Evolutionary conservation across 345 rosid genomes (phyloP), one percentile per base, ranked within the genome.

Genomic region (Bretschneidera sinensis): DNA sequence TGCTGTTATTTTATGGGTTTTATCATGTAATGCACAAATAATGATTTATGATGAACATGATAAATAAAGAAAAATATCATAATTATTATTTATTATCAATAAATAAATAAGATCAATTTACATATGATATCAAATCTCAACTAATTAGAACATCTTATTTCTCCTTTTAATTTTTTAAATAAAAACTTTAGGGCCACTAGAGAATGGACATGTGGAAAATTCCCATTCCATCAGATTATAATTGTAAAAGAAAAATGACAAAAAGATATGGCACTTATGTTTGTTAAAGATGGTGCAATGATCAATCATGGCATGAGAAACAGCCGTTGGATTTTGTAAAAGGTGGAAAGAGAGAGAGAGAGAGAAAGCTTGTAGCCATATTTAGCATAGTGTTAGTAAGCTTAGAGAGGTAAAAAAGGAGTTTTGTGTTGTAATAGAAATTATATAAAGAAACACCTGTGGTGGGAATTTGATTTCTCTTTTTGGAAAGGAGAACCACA

Each of bases 281-380:
- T 60, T 11, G 64, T 59, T 72, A 75, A 72, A 78, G 73, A 75
- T 49, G 71, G 64, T 75, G 75, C 73, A 59, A 55, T 28, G 70
- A 59, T 78, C 64, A 34, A 74, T 62, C 70, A 74, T 59, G 79
- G 60, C 71, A 53, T 51, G 28, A 64, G 58, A 64, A 65, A 50
- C 24, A 68, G 68, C 67, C 48, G 59, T 55, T 65, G 64, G 69
- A 45, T 69, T 62, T 54, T 17, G 55, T n/a, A n/a, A 24, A 69
- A 67, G 57, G 72, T 57, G 21, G 52, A 51, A n/a, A n/a, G n/a
- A n/a, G n/a, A n/a, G n/a, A 25, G 34, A 54, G 60, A 54, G 22
- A 24, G 57, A n/a, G 58, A 63, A 76, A 49, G 64, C 69, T 57
- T 23, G 65, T 64, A 54, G 24, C 68, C 61, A 63, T 63, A 63